A percentile compares a stretch with the other conserved stretches of the same genome.
Conservation (phyloP, 768 basidiomycete genomes). For the Lentinula sp. region DNA sequence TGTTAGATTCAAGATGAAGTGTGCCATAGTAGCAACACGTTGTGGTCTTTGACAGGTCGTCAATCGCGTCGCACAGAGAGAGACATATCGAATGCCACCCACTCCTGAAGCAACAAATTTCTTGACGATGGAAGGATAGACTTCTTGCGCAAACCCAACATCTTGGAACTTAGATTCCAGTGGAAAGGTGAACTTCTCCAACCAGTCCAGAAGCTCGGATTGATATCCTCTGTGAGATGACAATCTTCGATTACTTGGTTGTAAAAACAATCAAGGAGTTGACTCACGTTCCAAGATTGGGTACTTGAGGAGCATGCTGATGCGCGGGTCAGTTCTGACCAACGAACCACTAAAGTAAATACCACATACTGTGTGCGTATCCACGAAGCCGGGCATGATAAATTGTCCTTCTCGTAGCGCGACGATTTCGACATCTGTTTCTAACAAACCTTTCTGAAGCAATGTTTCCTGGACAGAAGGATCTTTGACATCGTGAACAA, state of each 20-base stretch:
- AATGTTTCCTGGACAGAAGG: slow-evolving; percentile 44
- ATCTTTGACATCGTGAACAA: slow-evolving; percentile 51
- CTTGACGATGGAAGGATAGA: slow-evolving; percentile 69
- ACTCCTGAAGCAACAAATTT: slow-evolving; percentile 73
- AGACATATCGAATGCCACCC: slow-evolving; percentile 19
- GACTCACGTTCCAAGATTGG: slow-evolving; percentile 53
- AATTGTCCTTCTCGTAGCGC: slow-evolving; percentile 53
- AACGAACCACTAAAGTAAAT: background rate
- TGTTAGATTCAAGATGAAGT: slow-evolving; percentile 76
- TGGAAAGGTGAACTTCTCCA: slow-evolving; percentile 80
- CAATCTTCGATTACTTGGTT: background rate
- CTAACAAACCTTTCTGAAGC: slow-evolving; percentile 40
- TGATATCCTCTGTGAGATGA: slow-evolving; percentile 49
- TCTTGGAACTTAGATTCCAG: slow-evolving; percentile 75
- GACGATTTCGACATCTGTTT: slow-evolving; percentile 30
- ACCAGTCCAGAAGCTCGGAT: slow-evolving; percentile 87
- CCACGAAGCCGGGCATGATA: slow-evolving; percentile 82
- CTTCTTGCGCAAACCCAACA: slow-evolving; percentile 55
- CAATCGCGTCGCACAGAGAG: slow-evolving; percentile 6
- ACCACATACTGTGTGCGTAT: slow-evolving; percentile 79
- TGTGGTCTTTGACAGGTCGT: slow-evolving; percentile 59
- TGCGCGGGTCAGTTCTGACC: background rate
- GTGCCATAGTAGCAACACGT: slow-evolving; percentile 91
- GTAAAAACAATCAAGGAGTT: background rate
- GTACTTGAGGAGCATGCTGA: slow-evolving; percentile 78